Base-by-base conservation (phyloP, 192 early-diverging fungal species). In the Backusella parvicylindrica region DNA sequence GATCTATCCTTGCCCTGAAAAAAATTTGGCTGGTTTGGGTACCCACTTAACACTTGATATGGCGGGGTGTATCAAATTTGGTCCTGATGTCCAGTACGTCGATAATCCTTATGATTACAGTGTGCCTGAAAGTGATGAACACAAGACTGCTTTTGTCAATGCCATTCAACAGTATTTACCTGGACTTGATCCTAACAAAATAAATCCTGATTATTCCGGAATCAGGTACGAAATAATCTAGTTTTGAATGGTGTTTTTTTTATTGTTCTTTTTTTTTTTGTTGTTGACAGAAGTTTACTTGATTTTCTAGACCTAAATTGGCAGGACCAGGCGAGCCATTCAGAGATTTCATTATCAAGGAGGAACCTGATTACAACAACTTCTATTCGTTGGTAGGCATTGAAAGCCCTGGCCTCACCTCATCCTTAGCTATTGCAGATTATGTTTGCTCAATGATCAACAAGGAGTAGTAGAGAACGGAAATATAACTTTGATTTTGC, bases 331-430 rank as follows among this genome's bases (percentile, higher is more conserved):
- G 89, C 31, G 92, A 88, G 35, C 78, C 84, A 4, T 93, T 94
- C 73, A 82, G 83, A 64, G 95, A 97, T 73, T 97, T 96, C 84
- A 77, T 90, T 6, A 89, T 97, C 38, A 79, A 88, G 16, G 84
- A 91, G 28, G 90, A 91, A 77, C 56, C 64, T 0, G 76, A 75
- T 0, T 79, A 87, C 33, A 71, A 81, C 0, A 88, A 90, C 0
- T 92, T 94, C 81, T 87, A 93, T 50, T 93, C 94, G 50, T 81
- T 95, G 13, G 71, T 91, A 2, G 95, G 95, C 35, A 94, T 97
- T 33, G 95, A 97, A 72, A 94, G 92, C 68, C 95, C 95, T 2
- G 95, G 95, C 0, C 71, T 97, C 67, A 97, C 95, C 2, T 86
- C 89, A 18, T 91, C 92, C 2, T 82, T 95, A 50, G 94, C 94